Conservation (phyloP, 192 early-diverging fungal genomes). For the Glomus cerebriforme region DNA sequence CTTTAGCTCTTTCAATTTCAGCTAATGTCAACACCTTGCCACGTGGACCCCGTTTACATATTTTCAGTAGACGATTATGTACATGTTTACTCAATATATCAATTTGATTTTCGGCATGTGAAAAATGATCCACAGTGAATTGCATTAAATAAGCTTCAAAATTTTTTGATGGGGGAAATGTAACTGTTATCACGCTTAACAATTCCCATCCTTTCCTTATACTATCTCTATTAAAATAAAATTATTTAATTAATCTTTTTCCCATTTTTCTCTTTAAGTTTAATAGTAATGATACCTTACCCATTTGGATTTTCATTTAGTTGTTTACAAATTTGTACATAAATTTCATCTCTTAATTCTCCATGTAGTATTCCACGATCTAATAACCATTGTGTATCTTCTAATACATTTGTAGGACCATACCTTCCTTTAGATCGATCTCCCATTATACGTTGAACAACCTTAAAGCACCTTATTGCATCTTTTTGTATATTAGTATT, state of each 20-base stretch:
- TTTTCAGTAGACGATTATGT: conserved; percentile 61
- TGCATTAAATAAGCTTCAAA: conserved; percentile 80
- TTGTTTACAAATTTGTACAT: conserved; percentile 93
- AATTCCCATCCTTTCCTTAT: conserved; percentile 86
- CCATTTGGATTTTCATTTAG: conserved; percentile 73
- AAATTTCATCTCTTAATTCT: conserved; percentile 89
- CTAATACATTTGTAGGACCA: conserved; percentile 37
- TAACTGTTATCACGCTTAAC: conserved; percentile 76
- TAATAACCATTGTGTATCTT: conserved; percentile 77
- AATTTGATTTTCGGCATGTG: conserved; percentile 50
- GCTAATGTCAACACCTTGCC: conserved; percentile 72
- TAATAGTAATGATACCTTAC: conserved; percentile 37
- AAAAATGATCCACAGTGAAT: conserved; percentile 71
- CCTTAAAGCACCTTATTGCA: conserved; percentile 81
- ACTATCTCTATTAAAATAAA: conserved; percentile 49
- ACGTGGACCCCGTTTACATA: conserved; percentile 76
- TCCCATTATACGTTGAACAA: conserved; percentile 86
- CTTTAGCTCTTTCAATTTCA: conserved; percentile 69
- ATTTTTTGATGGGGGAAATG: conserved; percentile 90
- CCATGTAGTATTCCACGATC: conserved; percentile 75
- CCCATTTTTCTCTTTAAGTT: background rate
- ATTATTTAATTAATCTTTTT: background rate
- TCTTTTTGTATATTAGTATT: conserved; percentile 80
- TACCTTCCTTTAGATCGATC: conserved; percentile 48
- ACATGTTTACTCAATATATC: conserved; percentile 56